Percentiles rank a stretch among this genome's conserved stretches.
Evolutionary conservation across 345 rosid species (phyloP).

Genomic region (Lumnitzera racemosa): DNA sequence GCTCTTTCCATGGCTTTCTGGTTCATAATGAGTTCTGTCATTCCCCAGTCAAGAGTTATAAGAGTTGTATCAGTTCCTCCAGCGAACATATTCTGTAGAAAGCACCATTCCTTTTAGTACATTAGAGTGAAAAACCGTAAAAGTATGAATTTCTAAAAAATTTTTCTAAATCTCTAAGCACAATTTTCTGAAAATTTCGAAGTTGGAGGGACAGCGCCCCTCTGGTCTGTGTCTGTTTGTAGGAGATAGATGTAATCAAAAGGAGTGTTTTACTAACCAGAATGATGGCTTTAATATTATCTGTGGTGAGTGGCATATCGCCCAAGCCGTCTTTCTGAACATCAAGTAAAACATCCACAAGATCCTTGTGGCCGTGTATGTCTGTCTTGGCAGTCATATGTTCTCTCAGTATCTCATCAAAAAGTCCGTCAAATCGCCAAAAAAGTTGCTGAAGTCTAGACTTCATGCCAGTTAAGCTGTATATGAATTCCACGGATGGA

Average conservation of each 20-base stretch:
- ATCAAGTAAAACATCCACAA: slow-evolving; percentile 29
- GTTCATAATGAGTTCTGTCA: slow-evolving; percentile 40
- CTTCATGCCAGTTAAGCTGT: slow-evolving; percentile 28
- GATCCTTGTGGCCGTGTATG: slow-evolving; percentile 17
- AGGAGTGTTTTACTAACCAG: slow-evolving; percentile 21
- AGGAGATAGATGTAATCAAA: no score
- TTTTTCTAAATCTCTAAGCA: background rate
- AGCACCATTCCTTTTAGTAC: no score
- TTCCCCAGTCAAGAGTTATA: slow-evolving; percentile 29
- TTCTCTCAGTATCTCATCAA: slow-evolving; percentile 25
- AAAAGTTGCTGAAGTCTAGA: slow-evolving; percentile 19
- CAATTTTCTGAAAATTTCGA: no score
- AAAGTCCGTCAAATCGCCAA: slow-evolving; percentile 22
- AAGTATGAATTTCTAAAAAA: background rate
- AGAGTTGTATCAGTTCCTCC: slow-evolving; percentile 34
- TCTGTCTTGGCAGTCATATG: slow-evolving; percentile 13
- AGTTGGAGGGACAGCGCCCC: no score
- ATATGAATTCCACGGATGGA: slow-evolving; percentile 33
- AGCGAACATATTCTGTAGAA: slow-evolving; percentile 32
- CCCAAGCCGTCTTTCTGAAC: slow-evolving; percentile 16
- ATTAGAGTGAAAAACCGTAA: no score
- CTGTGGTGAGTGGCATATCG: slow-evolving; percentile 27
- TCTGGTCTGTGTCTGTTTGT: no score
- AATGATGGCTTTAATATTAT: slow-evolving; percentile 35
- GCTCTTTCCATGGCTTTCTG: slow-evolving; percentile 24